phyloP scores from a whole-genome alignment of 768 basidiomycete species.

The Collybia nuda region DNA sequence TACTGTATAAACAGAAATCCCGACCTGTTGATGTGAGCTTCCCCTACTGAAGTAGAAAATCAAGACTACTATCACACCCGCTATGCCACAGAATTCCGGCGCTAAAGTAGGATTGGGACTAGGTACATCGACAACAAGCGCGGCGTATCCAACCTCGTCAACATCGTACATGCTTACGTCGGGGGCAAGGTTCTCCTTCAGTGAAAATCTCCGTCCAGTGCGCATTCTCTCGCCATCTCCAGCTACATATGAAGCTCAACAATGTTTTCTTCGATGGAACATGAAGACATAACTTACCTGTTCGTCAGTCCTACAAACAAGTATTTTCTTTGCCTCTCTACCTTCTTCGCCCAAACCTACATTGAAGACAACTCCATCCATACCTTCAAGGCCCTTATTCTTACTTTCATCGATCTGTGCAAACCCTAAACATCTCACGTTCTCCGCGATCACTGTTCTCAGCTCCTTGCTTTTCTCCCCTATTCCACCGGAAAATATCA shows the following conservation, averaged over 20 bases:
- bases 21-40: too few species aligned
- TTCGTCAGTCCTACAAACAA: slow-evolving; percentile 71
- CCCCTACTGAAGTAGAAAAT: too few species aligned
- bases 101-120: too few species aligned
- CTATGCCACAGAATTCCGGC: too few species aligned
- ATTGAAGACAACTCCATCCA: slow-evolving; percentile 44
- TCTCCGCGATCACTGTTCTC: slow-evolving; percentile 53
- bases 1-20: too few species aligned
- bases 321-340: slow-evolving; percentile 29
- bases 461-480: slow-evolving; percentile 74
- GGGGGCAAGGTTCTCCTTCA: background rate
- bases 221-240: slow-evolving; percentile 43
- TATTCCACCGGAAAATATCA: slow-evolving; percentile 88
- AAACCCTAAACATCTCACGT: slow-evolving; percentile 64
- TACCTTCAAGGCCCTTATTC: slow-evolving; percentile 38
- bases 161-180: too few species aligned
- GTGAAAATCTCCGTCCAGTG: slow-evolving; percentile 22
- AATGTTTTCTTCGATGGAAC: background rate
- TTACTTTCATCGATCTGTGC: slow-evolving; percentile 43
- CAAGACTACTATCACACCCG: too few species aligned
- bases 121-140: too few species aligned
- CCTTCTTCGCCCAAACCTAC: slow-evolving; percentile 32
- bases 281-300: slow-evolving; percentile 37
- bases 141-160: too few species aligned
- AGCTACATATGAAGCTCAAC: slow-evolving; percentile 19